These are phyloP conservation scores for Rauvolfia tetraphylla DNA, from an alignment of 257 asterid genomes.

Conservation along the genomic window DNA sequence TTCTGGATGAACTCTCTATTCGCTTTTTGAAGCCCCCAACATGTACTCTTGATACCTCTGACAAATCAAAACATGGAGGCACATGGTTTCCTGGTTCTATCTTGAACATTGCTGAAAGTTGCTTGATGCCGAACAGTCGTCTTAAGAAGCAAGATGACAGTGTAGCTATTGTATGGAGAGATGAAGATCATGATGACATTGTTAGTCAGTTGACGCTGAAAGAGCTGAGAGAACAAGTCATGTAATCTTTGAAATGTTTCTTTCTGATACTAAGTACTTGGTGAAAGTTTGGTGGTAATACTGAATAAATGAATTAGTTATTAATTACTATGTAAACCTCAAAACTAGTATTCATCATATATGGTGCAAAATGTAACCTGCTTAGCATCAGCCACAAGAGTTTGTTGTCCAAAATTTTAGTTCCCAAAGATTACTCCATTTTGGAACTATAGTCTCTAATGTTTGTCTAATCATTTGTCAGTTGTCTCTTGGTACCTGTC, in stretches of 20 bases:
- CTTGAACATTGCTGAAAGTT: slow-evolving; percentile 80
- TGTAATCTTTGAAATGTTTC: slow-evolving; percentile 46
- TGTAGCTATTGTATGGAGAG: slow-evolving; percentile 77
- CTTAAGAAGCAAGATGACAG: slow-evolving; percentile 55
- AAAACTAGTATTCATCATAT: not conserved
- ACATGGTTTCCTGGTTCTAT: slow-evolving; percentile 86
- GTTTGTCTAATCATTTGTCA: not conserved
- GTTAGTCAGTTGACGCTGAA: slow-evolving; percentile 50
- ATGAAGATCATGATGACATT: slow-evolving; percentile 58
- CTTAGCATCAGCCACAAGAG: not conserved
- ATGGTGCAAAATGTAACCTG: not conserved
- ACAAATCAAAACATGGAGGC: slow-evolving; percentile 59
- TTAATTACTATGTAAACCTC: not conserved
- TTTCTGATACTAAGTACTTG: not conserved
- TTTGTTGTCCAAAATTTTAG: not conserved
- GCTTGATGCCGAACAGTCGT: slow-evolving; percentile 49
- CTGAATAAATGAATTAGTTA: not conserved
- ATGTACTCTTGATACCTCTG: slow-evolving; percentile 64
- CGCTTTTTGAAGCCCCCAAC: slow-evolving; percentile 52
- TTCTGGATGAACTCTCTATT: slow-evolving; percentile 58
- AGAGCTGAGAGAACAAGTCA: slow-evolving; percentile 87
- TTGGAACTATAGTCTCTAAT: not conserved
- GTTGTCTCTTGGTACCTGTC: not conserved
- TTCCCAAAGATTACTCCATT: not conserved
- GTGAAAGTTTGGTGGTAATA: not conserved